Evolutionary conservation across 352 stramenopile species (phyloP).

Genomic region (Phytophthora sojae): DNA sequence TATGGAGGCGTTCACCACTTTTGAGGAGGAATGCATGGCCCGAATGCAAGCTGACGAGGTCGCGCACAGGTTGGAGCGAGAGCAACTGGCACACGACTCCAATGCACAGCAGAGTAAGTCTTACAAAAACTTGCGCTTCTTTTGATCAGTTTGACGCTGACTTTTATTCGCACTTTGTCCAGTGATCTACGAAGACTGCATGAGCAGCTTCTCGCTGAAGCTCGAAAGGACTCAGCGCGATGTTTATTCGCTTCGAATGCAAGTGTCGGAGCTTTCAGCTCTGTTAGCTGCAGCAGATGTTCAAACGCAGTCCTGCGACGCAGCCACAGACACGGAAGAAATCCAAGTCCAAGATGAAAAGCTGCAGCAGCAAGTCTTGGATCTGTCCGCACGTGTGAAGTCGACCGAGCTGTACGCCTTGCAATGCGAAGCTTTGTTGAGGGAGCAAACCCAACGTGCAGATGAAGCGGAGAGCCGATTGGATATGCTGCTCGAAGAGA

Average conservation of each 20-base stretch:
- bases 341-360: constrained; percentile 4
- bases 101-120: constrained; percentile 32
- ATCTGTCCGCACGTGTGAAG: constrained; percentile 48
- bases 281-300: constrained; percentile 1
- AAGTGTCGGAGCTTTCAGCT: constrained; percentile 17
- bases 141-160: constrained; percentile 2
- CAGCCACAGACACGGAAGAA: constrained; percentile 5
- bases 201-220: constrained; percentile 12
- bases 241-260: constrained; percentile 14
- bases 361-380: constrained; percentile 29
- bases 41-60: constrained; percentile 29
- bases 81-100: constrained; percentile 19
- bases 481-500: constrained; percentile 58
- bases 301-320: not conserved
- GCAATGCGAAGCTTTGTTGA: constrained; percentile 48
- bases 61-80: constrained; percentile 22
- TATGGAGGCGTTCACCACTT: constrained; percentile 23
- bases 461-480: constrained; percentile 43
- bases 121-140: not conserved
- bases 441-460: constrained; percentile 36
- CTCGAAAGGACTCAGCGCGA: constrained; percentile 5
- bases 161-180: not conserved
- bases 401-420: constrained; percentile 47
- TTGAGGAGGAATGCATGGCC: constrained; percentile 42
- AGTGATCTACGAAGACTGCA: constrained; percentile 32